Conservation (phyloP, 768 basidiomycete genomes). For the Russula sp. region DNA sequence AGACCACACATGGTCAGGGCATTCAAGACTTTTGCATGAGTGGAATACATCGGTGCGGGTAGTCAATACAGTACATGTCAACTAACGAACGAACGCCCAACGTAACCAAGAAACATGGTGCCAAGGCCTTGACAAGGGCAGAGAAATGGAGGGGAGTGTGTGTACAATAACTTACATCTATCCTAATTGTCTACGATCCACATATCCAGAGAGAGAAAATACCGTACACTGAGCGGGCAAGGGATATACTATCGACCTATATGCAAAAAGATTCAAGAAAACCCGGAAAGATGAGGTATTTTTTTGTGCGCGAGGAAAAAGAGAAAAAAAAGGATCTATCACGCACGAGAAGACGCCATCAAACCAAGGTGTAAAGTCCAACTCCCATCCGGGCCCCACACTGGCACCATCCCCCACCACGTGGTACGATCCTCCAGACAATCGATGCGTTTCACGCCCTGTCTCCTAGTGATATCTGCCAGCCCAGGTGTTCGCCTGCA, state of each 20-base stretch:
- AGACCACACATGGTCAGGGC: not conserved
- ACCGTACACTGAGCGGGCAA: not conserved
- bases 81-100: slow-evolving; percentile 14
- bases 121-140: slow-evolving; percentile 1
- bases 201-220: not conserved
- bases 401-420: slow-evolving; percentile 24
- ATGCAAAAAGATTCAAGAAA: not conserved
- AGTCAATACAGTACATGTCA: slow-evolving; percentile 15
- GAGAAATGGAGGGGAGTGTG: not conserved
- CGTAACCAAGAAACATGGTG: slow-evolving; percentile 15
- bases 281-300: not conserved
- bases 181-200: not conserved
- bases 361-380: slow-evolving; percentile 23
- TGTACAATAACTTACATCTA: slow-evolving; percentile 16
- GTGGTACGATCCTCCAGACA: slow-evolving; percentile 21
- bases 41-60: slow-evolving; percentile 3
- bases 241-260: not conserved
- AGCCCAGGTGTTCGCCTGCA: slow-evolving; percentile 19
- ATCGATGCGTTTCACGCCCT: slow-evolving; percentile 28
- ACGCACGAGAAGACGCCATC: slow-evolving; percentile 16
- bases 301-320: too few relatives aligned
- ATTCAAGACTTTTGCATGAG: not conserved
- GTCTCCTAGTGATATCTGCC: slow-evolving; percentile 22
- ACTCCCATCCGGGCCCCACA: slow-evolving; percentile 17
- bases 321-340: not conserved